phyloP scores from a whole-genome alignment of 768 basidiomycete species.

The Lenzites betulinus region DNA sequence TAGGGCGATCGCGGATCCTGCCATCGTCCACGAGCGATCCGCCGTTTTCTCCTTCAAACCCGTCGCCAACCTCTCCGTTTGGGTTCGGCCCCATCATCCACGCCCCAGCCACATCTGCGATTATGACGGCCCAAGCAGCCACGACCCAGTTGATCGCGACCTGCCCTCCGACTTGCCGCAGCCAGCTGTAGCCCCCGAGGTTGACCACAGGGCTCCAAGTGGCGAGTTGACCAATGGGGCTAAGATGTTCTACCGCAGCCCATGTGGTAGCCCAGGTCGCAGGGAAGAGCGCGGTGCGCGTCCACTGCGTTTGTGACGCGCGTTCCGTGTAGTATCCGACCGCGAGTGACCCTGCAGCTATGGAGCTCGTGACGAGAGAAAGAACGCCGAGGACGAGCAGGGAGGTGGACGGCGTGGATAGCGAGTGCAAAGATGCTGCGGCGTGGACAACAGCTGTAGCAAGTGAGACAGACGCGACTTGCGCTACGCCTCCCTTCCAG shows the following conservation, averaged over 20 bases:
- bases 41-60: neutral
- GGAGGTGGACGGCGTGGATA: constrained; percentile 55
- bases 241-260: constrained; percentile 53
- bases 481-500: constrained; percentile 12
- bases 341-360: constrained; percentile 30
- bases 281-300: constrained; percentile 62
- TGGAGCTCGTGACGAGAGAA: constrained; percentile 44
- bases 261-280: constrained; percentile 68
- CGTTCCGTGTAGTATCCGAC: constrained; percentile 43
- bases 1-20: neutral
- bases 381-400: constrained; percentile 46
- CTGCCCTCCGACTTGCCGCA: constrained; percentile 58
- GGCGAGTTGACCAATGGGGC: constrained; percentile 69
- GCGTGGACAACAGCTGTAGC: constrained; percentile 31
- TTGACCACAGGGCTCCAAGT: constrained; percentile 68
- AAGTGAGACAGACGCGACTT: constrained; percentile 28
- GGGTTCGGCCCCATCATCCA: constrained; percentile 55
- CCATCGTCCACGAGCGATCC: constrained; percentile 20
- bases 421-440: constrained; percentile 42
- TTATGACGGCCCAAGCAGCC: constrained; percentile 74
- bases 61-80: constrained; percentile 8
- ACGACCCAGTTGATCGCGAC: constrained; percentile 70
- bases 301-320: constrained; percentile 39
- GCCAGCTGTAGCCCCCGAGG: constrained; percentile 62
- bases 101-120: constrained; percentile 51